A percentile compares a stretch with the other conserved stretches of the same genome.
Evolutionary conservation across 306 rosid genomes (phyloP).

Genomic region (Delonix regia): DNA sequence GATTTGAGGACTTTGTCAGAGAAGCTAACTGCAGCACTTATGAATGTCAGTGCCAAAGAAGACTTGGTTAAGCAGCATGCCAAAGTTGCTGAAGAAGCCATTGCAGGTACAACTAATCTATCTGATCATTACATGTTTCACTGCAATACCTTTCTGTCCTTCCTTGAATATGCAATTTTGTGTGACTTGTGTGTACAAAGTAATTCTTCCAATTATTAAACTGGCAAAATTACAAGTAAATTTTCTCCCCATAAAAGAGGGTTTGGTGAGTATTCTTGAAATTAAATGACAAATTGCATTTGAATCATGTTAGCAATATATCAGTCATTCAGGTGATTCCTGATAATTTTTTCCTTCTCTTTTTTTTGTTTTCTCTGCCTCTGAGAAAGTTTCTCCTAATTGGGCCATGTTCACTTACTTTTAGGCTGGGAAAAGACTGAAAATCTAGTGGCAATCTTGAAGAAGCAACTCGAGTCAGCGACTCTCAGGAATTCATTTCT

Average conservation of each 20-base stretch:
- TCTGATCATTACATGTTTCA: background rate
- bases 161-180: background rate
- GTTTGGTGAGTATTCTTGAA: background rate
- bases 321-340: constrained; percentile 14
- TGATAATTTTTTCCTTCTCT: no score
- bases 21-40: constrained; percentile 80
- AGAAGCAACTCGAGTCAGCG: constrained; percentile 71
- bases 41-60: constrained; percentile 84
- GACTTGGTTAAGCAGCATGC: constrained; percentile 96
- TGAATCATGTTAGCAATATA: constrained; percentile 8
- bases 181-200: background rate
- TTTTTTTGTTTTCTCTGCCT: background rate
- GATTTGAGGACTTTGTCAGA: constrained; percentile 63
- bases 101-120: constrained; percentile 70
- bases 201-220: background rate
- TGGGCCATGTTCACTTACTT: no score
- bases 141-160: constrained; percentile 6
- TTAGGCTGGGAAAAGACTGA: constrained; percentile 98
- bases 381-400: no score
- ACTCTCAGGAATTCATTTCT: constrained; percentile 61
- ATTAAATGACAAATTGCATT: background rate
- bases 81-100: constrained; percentile 99
- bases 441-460: constrained; percentile 71
- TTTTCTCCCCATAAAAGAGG: constrained; percentile 18
- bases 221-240: background rate